These are phyloP conservation scores for Globisporangium recalcitrans DNA, from an alignment of 352 stramenopile genomes.

Conservation along the genomic window DNA sequence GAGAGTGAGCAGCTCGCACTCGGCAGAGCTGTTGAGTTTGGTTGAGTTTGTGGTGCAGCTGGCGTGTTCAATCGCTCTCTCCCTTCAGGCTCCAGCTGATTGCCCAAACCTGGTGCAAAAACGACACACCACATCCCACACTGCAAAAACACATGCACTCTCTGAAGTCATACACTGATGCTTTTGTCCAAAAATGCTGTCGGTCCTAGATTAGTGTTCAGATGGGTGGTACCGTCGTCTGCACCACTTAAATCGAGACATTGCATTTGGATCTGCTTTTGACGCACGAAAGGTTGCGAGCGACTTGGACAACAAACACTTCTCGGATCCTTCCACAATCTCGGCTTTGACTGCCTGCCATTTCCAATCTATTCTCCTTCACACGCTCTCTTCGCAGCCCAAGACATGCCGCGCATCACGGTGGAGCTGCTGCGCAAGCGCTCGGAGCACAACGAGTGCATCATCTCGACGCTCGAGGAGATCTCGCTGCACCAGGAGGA, in stretches of 20 bases:
- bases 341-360: neutral
- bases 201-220: neutral
- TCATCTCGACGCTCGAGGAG: conserved; percentile 92
- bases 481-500: conserved; percentile 92
- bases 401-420: conserved; percentile 66
- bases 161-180: no score
- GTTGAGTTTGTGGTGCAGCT: neutral
- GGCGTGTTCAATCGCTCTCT: neutral
- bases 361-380: neutral
- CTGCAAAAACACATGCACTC: no score
- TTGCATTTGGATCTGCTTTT: neutral
- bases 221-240: neutral
- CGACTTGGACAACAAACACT: neutral
- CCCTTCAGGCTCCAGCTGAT: neutral
- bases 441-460: conserved; percentile 93
- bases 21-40: no score
- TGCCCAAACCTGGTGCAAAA: neutral
- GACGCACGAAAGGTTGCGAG: neutral
- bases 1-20: neutral
- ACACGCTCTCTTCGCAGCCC: neutral
- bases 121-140: no score
- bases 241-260: neutral
- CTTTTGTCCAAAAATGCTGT: no score
- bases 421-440: conserved; percentile 79
- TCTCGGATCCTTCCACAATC: conserved; percentile 1